Evolutionary conservation across 164 flowering plant species (phyloP), one percentile per base, ranked within the genome.

Genomic region (Piper betle): DNA sequence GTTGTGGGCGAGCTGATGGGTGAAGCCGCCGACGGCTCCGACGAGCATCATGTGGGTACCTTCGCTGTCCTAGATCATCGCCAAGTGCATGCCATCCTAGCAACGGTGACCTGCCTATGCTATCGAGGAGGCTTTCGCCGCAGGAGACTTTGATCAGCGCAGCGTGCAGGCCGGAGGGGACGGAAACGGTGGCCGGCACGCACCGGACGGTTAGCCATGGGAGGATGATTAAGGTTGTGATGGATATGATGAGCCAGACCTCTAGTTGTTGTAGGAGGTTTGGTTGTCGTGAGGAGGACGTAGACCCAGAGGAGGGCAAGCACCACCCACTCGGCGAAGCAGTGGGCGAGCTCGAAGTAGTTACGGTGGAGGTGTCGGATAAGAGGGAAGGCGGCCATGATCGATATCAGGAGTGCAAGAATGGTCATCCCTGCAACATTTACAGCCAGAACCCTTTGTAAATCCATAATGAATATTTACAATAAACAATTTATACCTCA

Each of bases 11-110:
- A 86, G 62, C 0, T 81, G 73, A 62, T 73, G 84, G 0, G 88
- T 86, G 84, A 82, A 86, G 71, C 84, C 92, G 0, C 92, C 92
- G 0, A 82, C 88, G 12, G 88, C 88, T 4, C 92, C 88, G 8
- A 87, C 92, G 0, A 86, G 76, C 84, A 86, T 82, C 84, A 82
- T 74, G 80, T 86, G 88, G 53, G 72, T 81, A 41, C 55, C 63
- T 58, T 78, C 62, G 4, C 79, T 80, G 66, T 86, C 81, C 0
- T 89, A 86, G 53, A 86, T 84, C 59, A 86, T 86, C n/a, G 0
- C 89, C 93, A 25, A 86, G 84, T 1, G 87, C 84, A 20, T 85
- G 91, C 91, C 88, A 86, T 57, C 83, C 88, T 1, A 86, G 83
- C 4, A 86, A 68, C 0, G 85, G 88, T 0, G 87, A 81, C 2